These are phyloP conservation scores for Ganoderma sp. DNA, from an alignment of 1,284 basidiomycete species.

Conservation along the genomic window DNA sequence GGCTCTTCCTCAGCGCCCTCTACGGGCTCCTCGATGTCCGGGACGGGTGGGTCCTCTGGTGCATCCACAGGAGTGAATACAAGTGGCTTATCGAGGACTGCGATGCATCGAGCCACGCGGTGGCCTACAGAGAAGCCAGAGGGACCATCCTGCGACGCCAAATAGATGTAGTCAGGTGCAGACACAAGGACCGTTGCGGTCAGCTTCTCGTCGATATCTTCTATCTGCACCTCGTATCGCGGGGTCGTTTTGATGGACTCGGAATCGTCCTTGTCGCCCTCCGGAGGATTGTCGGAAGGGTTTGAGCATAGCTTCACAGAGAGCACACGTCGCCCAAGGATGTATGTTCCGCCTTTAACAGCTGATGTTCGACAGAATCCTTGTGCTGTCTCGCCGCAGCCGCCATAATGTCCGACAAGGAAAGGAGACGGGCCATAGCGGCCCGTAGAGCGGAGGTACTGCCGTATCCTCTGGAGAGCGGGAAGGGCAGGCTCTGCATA, in stretches of 20 bases:
- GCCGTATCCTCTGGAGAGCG: conserved; percentile 69
- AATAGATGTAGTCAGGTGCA: conserved; percentile 42
- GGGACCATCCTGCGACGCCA: background rate
- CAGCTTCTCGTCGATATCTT: conserved; percentile 64
- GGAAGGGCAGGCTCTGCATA: conserved; percentile 65
- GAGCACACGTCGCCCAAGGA: conserved; percentile 69
- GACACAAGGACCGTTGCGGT: conserved; percentile 53
- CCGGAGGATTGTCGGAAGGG: conserved; percentile 31
- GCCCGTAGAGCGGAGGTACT: conserved; percentile 82
- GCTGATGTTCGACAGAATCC: conserved; percentile 92
- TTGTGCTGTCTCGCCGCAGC: conserved; percentile 90
- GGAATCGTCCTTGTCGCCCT: conserved; percentile 16
- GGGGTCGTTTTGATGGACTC: background rate
- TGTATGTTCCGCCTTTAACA: conserved; percentile 85
- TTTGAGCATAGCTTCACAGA: conserved; percentile 40
- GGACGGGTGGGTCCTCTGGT: conserved; percentile 22
- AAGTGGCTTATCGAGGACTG: conserved; percentile 63
- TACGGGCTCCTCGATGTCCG: conserved; percentile 23
- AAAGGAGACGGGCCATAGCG: conserved; percentile 92
- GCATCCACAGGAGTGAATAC: conserved; percentile 41
- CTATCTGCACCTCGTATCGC: conserved; percentile 57
- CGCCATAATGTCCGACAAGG: conserved; percentile 94
- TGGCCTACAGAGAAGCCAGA: conserved; percentile 4
- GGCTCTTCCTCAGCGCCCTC: conserved; percentile 33
- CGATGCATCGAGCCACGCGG: conserved; percentile 67